These are phyloP conservation scores for Apostasia shenzhenica DNA, from an alignment of 106 monocot species.

Conservation along the genomic window DNA sequence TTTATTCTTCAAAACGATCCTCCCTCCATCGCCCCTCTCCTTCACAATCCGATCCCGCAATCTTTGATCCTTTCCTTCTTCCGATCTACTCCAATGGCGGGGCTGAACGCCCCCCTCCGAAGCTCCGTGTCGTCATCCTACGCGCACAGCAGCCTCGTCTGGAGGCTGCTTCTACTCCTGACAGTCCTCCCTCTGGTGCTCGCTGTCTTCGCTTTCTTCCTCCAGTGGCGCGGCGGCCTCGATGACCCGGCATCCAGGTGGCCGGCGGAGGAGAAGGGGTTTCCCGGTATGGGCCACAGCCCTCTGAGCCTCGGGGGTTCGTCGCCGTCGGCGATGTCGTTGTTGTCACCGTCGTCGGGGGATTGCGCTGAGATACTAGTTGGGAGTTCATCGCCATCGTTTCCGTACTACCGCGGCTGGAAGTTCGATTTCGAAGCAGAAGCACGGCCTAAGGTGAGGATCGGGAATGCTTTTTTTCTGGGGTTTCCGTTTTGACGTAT, in stretches of 20 bases:
- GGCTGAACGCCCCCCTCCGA: constrained; percentile 18
- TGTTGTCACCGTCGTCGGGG: constrained; percentile 26
- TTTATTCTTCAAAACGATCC: no score
- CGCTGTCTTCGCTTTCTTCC: constrained; percentile 66
- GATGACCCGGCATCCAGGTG: constrained; percentile 72
- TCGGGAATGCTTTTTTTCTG: neutral
- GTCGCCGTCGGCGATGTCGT: neutral
- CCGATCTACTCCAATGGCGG: constrained; percentile 20
- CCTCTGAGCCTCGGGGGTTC: constrained; percentile 37
- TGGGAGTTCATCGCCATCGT: constrained; percentile 23
- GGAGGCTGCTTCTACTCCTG: constrained; percentile 29
- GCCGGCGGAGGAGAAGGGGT: constrained; percentile 40
- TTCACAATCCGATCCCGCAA: no score
- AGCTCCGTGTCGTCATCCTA: constrained; percentile 7
- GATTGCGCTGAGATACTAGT: constrained; percentile 54
- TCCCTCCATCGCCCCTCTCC: no score
- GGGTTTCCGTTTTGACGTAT: neutral
- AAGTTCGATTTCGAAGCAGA: constrained; percentile 33
- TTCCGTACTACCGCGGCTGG: constrained; percentile 48
- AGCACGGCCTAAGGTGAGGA: constrained; percentile 40
- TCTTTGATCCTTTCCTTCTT: neutral
- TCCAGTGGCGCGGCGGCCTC: constrained; percentile 93
- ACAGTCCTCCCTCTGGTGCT: constrained; percentile 28
- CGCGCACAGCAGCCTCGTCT: neutral
- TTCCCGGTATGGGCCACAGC: constrained; percentile 76